Evolutionary conservation across 192 early-diverging fungal genomes (phyloP).

Genomic region (Haplosporangium gracile): DNA sequence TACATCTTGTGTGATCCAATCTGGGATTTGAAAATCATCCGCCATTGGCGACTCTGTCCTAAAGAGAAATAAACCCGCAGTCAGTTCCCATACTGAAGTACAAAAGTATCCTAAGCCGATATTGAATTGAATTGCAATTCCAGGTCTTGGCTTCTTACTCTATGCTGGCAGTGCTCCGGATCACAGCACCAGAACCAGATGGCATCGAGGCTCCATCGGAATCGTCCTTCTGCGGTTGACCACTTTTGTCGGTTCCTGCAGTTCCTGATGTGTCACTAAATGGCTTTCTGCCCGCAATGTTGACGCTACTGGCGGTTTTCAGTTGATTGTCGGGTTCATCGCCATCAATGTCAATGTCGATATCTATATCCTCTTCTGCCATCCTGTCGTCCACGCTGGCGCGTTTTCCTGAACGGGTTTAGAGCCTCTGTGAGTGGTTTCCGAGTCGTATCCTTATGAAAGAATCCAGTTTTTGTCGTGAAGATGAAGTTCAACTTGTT

Average conservation of each 20-base stretch:
- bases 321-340: slow-evolving; percentile 25
- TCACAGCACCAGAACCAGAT: background rate
- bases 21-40: slow-evolving; percentile 44
- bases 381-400: slow-evolving; percentile 12
- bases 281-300: background rate
- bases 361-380: slow-evolving; percentile 47
- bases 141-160: background rate
- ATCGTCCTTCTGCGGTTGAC: background rate
- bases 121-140: background rate
- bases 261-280: background rate
- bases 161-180: background rate
- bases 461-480: background rate
- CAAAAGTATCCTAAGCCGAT: background rate
- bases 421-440: background rate
- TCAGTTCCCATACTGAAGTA: background rate
- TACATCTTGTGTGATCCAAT: slow-evolving; percentile 56
- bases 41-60: slow-evolving; percentile 16
- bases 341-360: slow-evolving; percentile 51
- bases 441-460: background rate
- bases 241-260: background rate
- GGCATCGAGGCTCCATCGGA: background rate
- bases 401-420: background rate
- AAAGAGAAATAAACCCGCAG: background rate
- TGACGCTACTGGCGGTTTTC: background rate
- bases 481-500: background rate